phyloP scores from a whole-genome alignment of 2,329 filamentous ascomycete species.

The Paecilomyces sp. region DNA sequence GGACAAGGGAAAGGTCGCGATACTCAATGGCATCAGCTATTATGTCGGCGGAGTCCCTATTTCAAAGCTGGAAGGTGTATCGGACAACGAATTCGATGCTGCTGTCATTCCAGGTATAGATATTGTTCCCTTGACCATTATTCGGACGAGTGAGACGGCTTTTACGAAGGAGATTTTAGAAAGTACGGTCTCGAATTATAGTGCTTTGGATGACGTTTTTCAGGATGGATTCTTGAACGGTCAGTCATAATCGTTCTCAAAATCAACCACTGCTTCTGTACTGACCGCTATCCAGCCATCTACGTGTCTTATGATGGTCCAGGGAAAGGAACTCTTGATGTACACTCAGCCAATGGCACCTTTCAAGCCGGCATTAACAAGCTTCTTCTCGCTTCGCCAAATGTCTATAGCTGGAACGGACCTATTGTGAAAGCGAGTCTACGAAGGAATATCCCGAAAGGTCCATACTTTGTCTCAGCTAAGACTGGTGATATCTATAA shows the following conservation, averaged over 20 bases:
- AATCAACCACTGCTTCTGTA: background rate
- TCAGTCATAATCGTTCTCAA: background rate
- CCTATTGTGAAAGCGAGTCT: background rate
- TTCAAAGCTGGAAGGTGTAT: slow-evolving; percentile 4
- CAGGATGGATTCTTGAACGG: slow-evolving; percentile 7
- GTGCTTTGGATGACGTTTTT: slow-evolving; percentile 11
- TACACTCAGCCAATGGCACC: background rate
- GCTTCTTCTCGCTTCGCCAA: background rate
- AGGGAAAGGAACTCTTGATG: background rate
- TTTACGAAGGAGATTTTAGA: background rate
- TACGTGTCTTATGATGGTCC: background rate
- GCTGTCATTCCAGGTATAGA: slow-evolving; percentile 2
- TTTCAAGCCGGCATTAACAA: background rate
- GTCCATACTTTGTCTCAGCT: slow-evolving; percentile 45
- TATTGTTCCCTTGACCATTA: slow-evolving; percentile 11
- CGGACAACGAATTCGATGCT: background rate
- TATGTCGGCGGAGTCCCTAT: slow-evolving; percentile 16
- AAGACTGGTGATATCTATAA: slow-evolving; percentile 39
- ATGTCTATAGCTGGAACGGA: background rate
- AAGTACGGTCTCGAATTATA: slow-evolving; percentile 8
- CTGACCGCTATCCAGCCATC: background rate
- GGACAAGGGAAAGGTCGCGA: slow-evolving; percentile 8
- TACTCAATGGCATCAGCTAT: slow-evolving; percentile 24
- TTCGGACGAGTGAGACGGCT: slow-evolving; percentile 1
- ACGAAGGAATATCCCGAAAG: slow-evolving; percentile 27